Evolutionary conservation across 164 flowering plant genomes (phyloP).

Genomic region (Magnolia kwangsiensis): DNA sequence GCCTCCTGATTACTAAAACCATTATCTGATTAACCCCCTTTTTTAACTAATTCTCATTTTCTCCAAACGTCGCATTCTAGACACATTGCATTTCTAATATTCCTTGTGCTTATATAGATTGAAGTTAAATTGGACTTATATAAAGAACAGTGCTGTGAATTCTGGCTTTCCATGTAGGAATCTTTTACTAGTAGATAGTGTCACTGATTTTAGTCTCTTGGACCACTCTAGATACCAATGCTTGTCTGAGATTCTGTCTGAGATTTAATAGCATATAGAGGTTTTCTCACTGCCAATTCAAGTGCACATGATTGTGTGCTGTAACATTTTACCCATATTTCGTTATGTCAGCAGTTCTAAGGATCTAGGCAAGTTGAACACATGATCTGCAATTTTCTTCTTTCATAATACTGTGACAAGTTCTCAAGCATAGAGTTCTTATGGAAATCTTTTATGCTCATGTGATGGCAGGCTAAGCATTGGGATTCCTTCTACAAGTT

Average conservation of each 20-base stretch:
- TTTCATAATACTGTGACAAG: background rate
- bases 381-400: background rate
- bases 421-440: background rate
- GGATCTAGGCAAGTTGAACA: background rate
- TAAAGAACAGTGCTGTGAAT: background rate
- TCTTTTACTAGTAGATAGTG: background rate
- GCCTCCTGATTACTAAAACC: background rate
- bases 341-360: background rate
- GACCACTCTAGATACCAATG: background rate
- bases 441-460: conserved; percentile 12
- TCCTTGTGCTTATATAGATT: background rate
- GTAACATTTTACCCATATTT: background rate
- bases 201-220: background rate
- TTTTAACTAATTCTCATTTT: background rate
- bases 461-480: conserved; percentile 66
- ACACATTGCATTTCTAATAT: background rate
- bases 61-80: background rate
- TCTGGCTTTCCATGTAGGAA: too few relatives aligned
- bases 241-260: background rate
- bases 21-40: background rate
- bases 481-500: conserved; percentile 93
- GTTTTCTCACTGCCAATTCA: background rate
- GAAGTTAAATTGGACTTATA: background rate
- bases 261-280: background rate
- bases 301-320: background rate